Base-by-base conservation (phyloP, 495 filamentous ascomycete genomes). In the Penicillium robsamsonii region DNA sequence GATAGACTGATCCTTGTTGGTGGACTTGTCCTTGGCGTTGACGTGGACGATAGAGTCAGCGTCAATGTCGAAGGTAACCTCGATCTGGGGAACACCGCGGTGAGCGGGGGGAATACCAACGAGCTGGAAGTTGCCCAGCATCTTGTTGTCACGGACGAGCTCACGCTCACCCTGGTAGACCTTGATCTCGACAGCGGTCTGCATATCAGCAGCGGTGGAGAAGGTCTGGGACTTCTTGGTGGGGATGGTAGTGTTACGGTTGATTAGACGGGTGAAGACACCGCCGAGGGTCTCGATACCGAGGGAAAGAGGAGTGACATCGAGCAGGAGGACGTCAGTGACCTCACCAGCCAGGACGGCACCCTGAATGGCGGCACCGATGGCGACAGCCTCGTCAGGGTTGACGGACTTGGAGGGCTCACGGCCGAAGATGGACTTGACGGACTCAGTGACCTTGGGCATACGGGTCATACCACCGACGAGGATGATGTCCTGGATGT, bases 151-250 rank as follows among this genome's bases (percentile, higher is more conserved):
- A 71, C 86, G 87, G 70, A 98, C 94, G 53, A 98, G 90, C 80
- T 98, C 94, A 89, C 94, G 94, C 83, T 98, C 94, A 81, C 94
- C 94, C 85, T 98, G 94, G 89, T 86, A 97, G 54, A 98, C 95
- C 87, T 98, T 98, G 84, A 98, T 98, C 83, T 98, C 94, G 74
- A 98, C 94, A 64, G 94, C 94, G 57, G 90, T 96, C 84, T 98
- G 94, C 89, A 96, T 97, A 71, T 98, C 94, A 65, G 94, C 94
- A 51, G 94, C 94, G 46, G 94, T 98, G 50, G 94, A 97, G 84
- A 98, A 98, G 61, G 91, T 84, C 80, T 97, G 94, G 33, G 92
- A 96, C 80, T 98, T 98, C 87, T 97, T 98, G 77, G 94, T 97
- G 51, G 94, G 94, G 75, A 98, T 98, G 63, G 94, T 98, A 68